A percentile compares a stretch with the other conserved stretches of the same genome.
Evolutionary conservation across 108 stramenopile species (phyloP).

Genomic region (Schizochytrium sp.): DNA sequence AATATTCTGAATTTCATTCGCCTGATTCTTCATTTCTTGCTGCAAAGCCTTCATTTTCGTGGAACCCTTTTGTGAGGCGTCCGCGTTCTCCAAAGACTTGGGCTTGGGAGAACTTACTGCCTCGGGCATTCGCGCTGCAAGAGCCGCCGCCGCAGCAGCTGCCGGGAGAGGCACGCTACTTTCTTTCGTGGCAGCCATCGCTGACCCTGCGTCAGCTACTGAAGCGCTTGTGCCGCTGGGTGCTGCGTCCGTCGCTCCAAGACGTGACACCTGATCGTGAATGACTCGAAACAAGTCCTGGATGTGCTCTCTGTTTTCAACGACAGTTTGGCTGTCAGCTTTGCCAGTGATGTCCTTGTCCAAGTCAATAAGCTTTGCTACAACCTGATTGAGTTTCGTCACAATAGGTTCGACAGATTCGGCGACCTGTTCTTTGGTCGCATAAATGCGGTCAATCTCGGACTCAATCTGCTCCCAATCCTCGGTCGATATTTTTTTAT

Average conservation of each 20-base stretch:
- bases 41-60: background rate
- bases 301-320: background rate
- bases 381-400: background rate
- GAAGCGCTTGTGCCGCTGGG: background rate
- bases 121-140: too few species aligned
- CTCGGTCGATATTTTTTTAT: background rate
- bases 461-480: slow-evolving; percentile 3
- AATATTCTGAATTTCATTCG: background rate
- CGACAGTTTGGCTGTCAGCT: background rate
- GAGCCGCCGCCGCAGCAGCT: too few species aligned
- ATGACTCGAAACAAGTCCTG: background rate
- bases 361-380: background rate
- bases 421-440: background rate
- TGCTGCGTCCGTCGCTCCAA: background rate
- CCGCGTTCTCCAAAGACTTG: background rate
- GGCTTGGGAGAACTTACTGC: background rate
- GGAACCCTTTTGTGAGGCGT: background rate
- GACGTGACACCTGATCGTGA: background rate
- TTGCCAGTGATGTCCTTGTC: background rate
- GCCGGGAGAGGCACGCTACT: too few species aligned
- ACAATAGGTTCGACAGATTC: slow-evolving; percentile 3
- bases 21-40: background rate
- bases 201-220: background rate
- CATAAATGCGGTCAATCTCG: background rate
- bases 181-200: too few species aligned